Base-by-base conservation (phyloP, 1,139 yeast species). In the Nadsonia starkeyi-henricii region DNA sequence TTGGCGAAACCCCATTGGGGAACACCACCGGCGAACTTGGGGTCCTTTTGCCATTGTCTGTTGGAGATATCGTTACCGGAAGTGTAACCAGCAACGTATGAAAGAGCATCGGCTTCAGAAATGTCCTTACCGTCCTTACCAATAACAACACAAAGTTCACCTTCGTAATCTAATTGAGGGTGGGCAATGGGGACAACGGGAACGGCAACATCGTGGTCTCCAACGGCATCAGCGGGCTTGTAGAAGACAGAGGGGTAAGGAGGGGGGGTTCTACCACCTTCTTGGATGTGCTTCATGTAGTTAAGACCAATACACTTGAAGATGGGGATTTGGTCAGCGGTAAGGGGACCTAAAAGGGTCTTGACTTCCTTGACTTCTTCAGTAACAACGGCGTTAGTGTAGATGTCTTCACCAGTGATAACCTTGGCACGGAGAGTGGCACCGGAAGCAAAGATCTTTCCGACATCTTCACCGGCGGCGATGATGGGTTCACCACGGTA, bases 51-150 rank as follows among this genome's bases (percentile, higher is more conserved):
- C 79, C 79, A 74, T 20, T 69, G 69, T 51, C 80, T 64, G 53
- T 74, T 77, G 4, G 78, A 72, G 19, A 75, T 72, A 55, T 75
- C 81, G 57, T 76, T 74, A 13, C 79, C 79, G 21, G 69, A 69
- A 2, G 76, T 61, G 56, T 73, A 76, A 2, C 81, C 81, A 26
- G 74, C 58, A 2, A 76, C 73, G 52, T 74, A 67, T 46, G 68
- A 63, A 47, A 70, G 59, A 1, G 79, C 80, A 20, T 72, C 63
- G 28, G 62, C 68, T 17, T 60, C 65, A 19, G 65, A 48, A 20
- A 76, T 74, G 53, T 74, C 67, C 51, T 62, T 65, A 36, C 75
- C 74, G 12, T 62, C 55, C 56, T 69, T 72, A n/a, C 80, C 79
- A 51, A 75, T 74, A 4, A 75, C 73, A 23, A 73, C 70, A 9